Evolutionary conservation across 2,329 filamentous ascomycete genomes (phyloP).

Genomic region (Apiospora hydei): DNA sequence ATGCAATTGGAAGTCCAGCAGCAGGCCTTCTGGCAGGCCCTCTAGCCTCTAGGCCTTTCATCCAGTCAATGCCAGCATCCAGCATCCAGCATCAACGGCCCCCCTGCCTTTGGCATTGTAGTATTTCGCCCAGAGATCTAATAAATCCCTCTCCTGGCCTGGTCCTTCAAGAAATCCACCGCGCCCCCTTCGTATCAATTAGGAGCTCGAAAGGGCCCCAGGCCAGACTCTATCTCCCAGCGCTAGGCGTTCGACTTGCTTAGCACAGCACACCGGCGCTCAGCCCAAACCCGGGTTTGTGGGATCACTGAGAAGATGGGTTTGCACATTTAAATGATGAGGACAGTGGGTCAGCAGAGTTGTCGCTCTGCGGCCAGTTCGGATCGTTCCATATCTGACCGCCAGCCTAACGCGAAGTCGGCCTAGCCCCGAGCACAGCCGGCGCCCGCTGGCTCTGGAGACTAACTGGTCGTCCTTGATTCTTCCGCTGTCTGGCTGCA

Average conservation of each 20-base stretch:
- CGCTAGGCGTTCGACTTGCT: not conserved
- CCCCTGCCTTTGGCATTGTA: not conserved
- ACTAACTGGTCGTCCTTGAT: not conserved
- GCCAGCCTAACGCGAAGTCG: constrained; percentile 2
- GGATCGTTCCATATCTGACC: constrained; percentile 19
- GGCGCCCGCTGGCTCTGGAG: not conserved
- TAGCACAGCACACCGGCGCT: not conserved
- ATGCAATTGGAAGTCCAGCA: not conserved
- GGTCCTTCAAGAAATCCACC: not conserved
- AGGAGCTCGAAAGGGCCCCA: not conserved
- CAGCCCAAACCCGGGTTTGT: not conserved
- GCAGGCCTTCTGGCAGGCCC: not conserved
- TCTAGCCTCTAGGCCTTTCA: not conserved
- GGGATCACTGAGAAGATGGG: not conserved
- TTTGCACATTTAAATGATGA: not conserved
- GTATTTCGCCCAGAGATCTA: not conserved
- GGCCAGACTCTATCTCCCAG: not conserved
- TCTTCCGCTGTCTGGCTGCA: not conserved
- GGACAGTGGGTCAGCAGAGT: not conserved
- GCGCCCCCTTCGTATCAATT: not conserved
- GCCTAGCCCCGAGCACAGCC: constrained; percentile 18
- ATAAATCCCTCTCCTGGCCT: too few species aligned
- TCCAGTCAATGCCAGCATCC: not conserved
- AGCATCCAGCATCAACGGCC: not conserved
- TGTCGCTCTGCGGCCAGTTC: not conserved